phyloP scores from a whole-genome alignment of 345 rosid species.

The Reutealis trisperma region DNA sequence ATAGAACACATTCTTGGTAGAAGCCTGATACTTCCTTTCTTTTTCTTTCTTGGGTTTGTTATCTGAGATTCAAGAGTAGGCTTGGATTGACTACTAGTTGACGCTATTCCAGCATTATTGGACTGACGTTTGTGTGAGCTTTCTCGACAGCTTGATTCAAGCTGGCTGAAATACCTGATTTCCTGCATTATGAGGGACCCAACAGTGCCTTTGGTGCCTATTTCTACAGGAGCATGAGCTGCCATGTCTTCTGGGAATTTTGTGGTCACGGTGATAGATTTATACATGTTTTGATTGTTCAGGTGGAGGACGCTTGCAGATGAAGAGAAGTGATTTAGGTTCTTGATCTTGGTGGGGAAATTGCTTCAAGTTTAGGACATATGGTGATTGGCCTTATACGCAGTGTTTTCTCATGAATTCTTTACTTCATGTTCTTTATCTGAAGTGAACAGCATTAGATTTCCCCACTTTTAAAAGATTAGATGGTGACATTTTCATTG shows the following conservation, averaged over 20 bases:
- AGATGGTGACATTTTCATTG: constrained; percentile 34
- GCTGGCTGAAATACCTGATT: constrained; percentile 50
- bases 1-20: constrained; percentile 57
- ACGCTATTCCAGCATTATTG: constrained; percentile 18
- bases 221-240: constrained; percentile 41
- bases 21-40: constrained; percentile 44
- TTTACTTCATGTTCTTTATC: constrained; percentile 48
- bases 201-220: constrained; percentile 62
- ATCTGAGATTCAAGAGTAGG: constrained; percentile 27
- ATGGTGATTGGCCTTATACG: constrained; percentile 28
- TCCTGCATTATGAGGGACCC: constrained; percentile 61
- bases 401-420: constrained; percentile 37
- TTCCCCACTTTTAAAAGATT: constrained; percentile 19
- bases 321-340: constrained; percentile 28
- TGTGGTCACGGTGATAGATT: constrained; percentile 24
- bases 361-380: constrained; percentile 20
- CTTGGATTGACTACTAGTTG: constrained; percentile 30
- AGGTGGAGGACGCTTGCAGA: constrained; percentile 29
- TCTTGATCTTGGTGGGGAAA: constrained; percentile 31
- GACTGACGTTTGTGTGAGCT: constrained; percentile 36
- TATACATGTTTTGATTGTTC: constrained; percentile 29
- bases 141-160: constrained; percentile 35
- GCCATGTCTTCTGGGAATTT: constrained; percentile 29
- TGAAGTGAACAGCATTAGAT: constrained; percentile 19
- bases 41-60: constrained; percentile 50